phyloP scores from a whole-genome alignment of 306 rosid species.

The Luffa acutangula region DNA sequence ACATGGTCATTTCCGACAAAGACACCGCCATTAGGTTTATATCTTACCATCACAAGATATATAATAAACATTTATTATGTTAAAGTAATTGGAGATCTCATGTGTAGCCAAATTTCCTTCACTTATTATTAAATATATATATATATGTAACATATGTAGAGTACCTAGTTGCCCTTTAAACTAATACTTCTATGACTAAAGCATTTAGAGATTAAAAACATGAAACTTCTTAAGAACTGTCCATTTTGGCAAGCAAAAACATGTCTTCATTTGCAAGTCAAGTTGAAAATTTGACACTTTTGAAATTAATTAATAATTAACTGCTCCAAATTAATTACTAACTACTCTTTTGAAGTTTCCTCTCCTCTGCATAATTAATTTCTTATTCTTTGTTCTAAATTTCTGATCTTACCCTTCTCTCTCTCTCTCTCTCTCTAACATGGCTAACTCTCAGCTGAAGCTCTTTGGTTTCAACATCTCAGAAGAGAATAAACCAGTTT shows the following conservation, averaged over 20 bases:
- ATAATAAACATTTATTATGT: not conserved
- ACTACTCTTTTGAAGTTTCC: not conserved
- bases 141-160: not conserved
- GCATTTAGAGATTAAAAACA: not conserved
- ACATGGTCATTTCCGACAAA: not conserved
- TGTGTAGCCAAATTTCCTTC: not conserved
- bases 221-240: not conserved
- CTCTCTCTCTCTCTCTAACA: not conserved
- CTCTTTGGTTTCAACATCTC: constrained; percentile 46
- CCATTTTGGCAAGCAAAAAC: not conserved
- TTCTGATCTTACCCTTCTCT: not conserved
- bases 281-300: not conserved
- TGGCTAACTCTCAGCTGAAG: constrained; percentile 14
- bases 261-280: not conserved
- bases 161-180: not conserved
- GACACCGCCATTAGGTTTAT: not conserved
- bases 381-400: not conserved
- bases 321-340: not conserved
- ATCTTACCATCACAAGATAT: not conserved
- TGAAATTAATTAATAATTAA: not conserved
- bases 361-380: not conserved
- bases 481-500: not conserved
- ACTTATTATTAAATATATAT: not conserved
- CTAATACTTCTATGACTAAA: not conserved
- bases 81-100: not conserved